Base-by-base conservation (phyloP, 2,329 filamentous ascomycete genomes). In the Diaporthe citrichinensis region DNA sequence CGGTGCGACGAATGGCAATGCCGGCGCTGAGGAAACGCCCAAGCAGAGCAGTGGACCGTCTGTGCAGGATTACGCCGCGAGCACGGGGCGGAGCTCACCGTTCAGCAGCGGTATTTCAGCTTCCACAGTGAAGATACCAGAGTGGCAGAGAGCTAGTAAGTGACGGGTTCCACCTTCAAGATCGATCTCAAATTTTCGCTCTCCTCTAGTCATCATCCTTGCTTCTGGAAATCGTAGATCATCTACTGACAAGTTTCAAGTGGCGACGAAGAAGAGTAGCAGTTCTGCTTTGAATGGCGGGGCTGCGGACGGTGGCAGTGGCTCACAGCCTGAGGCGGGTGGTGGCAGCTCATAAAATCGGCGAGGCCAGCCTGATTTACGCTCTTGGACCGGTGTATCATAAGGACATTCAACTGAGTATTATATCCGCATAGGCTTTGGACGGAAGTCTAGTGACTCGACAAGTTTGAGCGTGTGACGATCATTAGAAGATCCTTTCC, bases 61-160 rank as follows among this genome's bases (percentile, higher is more conserved):
- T 69, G 81, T 80, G 65, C 79, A 83, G 65, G 82, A 83, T 58
- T 82, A 82, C 71, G 73, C 81, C 17, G 83, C 86, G 2, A 81
- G 83, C 28, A 80, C 85, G 34, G 82, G 82, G 53, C 82, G 83
- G 53, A 83, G 82, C 75, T 82, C 85, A 79, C 88, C 90, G 41
- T 89, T 91, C 83, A 83, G 79, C 77, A 86, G 88, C 76, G 86
- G 88, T 74, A 85, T 87, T 77, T 84, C 89, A 51, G 80, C 84
- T 20, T 85, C 84, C 46, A 92, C 90, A 84, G 93, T 93, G 15
- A 92, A 93, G 15, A 96, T 96, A 78, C 94, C 94, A 6, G 91
- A 93, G 6, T 96, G 94, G 94, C 94, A 96, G 84, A 90, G 95
- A 88, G 92, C 93, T 65, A 92, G 65, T 69, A 69, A 69, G 65